Base-by-base conservation (phyloP, 345 rosid species). In the Atalantia buxifolia region DNA sequence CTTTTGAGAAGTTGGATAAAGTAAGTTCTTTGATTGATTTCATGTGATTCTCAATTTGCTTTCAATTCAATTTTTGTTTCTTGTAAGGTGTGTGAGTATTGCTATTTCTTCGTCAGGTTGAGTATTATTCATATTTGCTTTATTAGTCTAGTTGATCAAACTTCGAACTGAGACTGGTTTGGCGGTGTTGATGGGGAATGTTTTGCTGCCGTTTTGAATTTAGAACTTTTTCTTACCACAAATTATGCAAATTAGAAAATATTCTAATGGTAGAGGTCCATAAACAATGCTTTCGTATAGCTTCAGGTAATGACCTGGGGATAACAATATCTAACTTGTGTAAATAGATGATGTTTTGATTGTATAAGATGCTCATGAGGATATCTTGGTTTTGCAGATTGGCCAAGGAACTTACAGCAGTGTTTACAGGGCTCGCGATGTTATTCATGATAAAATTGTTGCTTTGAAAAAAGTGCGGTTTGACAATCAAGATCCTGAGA, bases 361-460 rank as follows among this genome's bases (percentile, higher is more conserved):
- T 22, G 45, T 31, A 31, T 22, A 55, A 55, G 64, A 56, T 12
- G 27, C 64, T 63, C 36, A 24, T 59, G n/a, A 65, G 55, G 48
- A 31, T 36, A 28, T 77, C 60, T 77, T 63, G 19, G 69, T 75
- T 76, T 81, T 88, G 91, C 89, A 94, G 99, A 96, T 96, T 89
- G 99, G 99, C 7, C 97, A 96, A 87, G 99, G 97, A 84, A 96
- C 98, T 25, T 93, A 93, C 72, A 96, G 98, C 75, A 92, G 87
- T 75, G 99, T 96, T 55, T 96, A 92, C 87, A 91, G 81, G 85
- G 97, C 98, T 21, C 90, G 94, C 28, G 99, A 96, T 86, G 80
- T 90, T 66, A 22, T 85, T 80, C 75, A 84, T 30, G 78, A 89
- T 82, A 96, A 90, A 84, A 79, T 92, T 31, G 98, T 96, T 68